These are phyloP conservation scores for Sporothrix phasma DNA, from an alignment of 2,329 filamentous ascomycete genomes.

Conservation along the genomic window DNA sequence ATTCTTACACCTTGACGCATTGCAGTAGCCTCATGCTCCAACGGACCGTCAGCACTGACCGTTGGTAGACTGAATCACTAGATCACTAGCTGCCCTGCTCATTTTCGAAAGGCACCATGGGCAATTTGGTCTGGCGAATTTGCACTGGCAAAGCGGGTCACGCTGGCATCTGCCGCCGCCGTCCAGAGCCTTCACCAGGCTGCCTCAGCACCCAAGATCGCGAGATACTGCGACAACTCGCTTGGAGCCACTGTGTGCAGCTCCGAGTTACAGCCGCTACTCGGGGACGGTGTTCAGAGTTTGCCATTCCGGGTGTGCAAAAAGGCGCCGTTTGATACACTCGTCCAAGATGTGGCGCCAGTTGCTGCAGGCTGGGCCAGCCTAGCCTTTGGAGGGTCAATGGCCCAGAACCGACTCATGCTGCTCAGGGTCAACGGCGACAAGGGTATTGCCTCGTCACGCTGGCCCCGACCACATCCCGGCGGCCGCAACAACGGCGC, in stretches of 20 bases:
- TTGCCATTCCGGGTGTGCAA: slow-evolving; percentile 26
- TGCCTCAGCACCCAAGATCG: not conserved
- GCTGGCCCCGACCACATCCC: slow-evolving; percentile 23
- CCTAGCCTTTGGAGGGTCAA: slow-evolving; percentile 31
- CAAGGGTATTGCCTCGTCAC: slow-evolving; percentile 29
- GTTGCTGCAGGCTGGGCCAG: slow-evolving; percentile 30
- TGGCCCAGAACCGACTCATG: slow-evolving; percentile 31
- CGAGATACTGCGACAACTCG: slow-evolving; percentile 20
- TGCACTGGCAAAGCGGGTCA: slow-evolving; percentile 5
- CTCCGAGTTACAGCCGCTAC: slow-evolving; percentile 22
- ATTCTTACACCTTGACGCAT: not conserved
- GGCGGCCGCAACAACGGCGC: slow-evolving; percentile 17
- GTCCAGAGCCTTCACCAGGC: not conserved
- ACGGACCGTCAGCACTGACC: not conserved
- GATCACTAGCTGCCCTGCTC: not conserved
- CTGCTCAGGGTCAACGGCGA: slow-evolving; percentile 29
- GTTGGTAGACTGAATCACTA: not conserved
- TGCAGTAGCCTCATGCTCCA: not conserved
- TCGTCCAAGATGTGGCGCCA: slow-evolving; percentile 30
- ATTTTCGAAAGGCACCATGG: not conserved
- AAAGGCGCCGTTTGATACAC: slow-evolving; percentile 28
- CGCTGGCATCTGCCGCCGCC: not conserved
- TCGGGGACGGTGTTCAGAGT: slow-evolving; percentile 21
- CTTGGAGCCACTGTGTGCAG: slow-evolving; percentile 22
- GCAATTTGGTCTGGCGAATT: slow-evolving; percentile 1